These are phyloP conservation scores for Kodamaea lidongshanica DNA, from an alignment of 805 yeast species.

Conservation along the genomic window DNA sequence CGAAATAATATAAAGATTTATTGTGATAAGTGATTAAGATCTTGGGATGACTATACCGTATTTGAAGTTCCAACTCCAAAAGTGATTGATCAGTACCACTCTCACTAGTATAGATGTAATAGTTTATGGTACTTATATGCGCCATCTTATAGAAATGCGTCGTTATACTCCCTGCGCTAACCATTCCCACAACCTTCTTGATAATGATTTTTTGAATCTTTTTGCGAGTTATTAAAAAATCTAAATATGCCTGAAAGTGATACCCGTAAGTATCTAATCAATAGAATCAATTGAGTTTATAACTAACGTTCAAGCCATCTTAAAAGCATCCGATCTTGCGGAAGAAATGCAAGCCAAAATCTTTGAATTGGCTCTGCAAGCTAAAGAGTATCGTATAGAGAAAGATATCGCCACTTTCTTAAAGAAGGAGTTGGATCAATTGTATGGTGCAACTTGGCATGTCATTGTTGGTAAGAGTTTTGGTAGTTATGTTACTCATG, in stretches of 20 bases:
- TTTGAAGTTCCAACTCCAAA: slow-evolving; percentile 33
- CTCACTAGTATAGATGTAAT: slow-evolving; percentile 24
- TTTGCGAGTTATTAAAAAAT: not conserved
- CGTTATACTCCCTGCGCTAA: slow-evolving; percentile 20
- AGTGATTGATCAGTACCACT: slow-evolving; percentile 32
- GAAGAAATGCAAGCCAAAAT: slow-evolving; percentile 49
- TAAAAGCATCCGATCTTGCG: slow-evolving; percentile 41
- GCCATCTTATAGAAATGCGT: slow-evolving; percentile 40
- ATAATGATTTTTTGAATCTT: not conserved
- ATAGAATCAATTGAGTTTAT: too few species aligned
- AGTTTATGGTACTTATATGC: slow-evolving; percentile 26
- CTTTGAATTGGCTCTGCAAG: slow-evolving; percentile 41
- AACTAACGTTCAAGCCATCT: slow-evolving; percentile 24
- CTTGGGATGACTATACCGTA: slow-evolving; percentile 31
- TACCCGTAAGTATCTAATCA: not conserved
- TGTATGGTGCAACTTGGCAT: slow-evolving; percentile 72
- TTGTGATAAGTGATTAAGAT: slow-evolving; percentile 37
- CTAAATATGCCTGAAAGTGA: not conserved
- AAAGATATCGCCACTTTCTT: slow-evolving; percentile 61
- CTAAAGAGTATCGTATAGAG: slow-evolving; percentile 40
- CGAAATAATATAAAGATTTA: slow-evolving; percentile 32
- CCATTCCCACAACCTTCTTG: slow-evolving; percentile 2
- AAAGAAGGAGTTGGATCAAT: slow-evolving; percentile 61
- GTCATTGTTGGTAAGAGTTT: slow-evolving; percentile 74
- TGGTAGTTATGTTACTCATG: slow-evolving; percentile 76